Evolutionary conservation across 352 stramenopile species (phyloP), one percentile per base, ranked within the genome.

Genomic region (Plasmopara halstedii): DNA sequence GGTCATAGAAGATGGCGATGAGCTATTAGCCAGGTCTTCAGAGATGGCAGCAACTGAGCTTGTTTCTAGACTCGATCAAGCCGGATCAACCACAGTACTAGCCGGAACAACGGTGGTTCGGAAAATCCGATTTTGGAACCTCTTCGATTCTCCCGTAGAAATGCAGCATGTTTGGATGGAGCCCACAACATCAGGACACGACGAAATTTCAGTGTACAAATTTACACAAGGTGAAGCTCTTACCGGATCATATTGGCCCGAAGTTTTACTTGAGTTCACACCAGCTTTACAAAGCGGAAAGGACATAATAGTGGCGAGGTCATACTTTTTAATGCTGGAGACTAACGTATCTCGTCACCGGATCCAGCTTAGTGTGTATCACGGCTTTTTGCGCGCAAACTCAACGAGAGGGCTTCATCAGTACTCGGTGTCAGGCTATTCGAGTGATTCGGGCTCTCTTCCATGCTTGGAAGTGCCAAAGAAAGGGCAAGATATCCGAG

Each of bases 131-230:
- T 31, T 71, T 14, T 61, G 50, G 50, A 82, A 82, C 39, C 35
- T 42, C 22, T 83, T 82, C 39, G 58, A 79, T 33, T 32, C 42
- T 7, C 42, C 62, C 7, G 46, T 84, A 11, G 60, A 79, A 41
- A 33, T 81, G 10, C 57, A 82, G 38, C 55, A 50, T 26, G 62
- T 79, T 19, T 82, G 60, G 58, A 42, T 78, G 3, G 39, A 50
- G n/a, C 17, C 26, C 33, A 15, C 26, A 18, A n/a, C 32, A 8
- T 17, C 41, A 8, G 23, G 39, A 22, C 19, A 50, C 33, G 23
- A 53, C n/a, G 40, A 70, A 42, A 54, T 79, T 17, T 32, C 47
- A 6, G 45, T 82, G 10, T 41, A 67, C 22, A 40, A 37, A 21
- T 79, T 70, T 25, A 63, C 64, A 11, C 42, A 53, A 4, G 32